A percentile compares a stretch with the other conserved stretches of the same genome.
These are phyloP conservation scores for Pythium oligandrum DNA, from an alignment of 352 stramenopile genomes.

Conservation along the genomic window DNA sequence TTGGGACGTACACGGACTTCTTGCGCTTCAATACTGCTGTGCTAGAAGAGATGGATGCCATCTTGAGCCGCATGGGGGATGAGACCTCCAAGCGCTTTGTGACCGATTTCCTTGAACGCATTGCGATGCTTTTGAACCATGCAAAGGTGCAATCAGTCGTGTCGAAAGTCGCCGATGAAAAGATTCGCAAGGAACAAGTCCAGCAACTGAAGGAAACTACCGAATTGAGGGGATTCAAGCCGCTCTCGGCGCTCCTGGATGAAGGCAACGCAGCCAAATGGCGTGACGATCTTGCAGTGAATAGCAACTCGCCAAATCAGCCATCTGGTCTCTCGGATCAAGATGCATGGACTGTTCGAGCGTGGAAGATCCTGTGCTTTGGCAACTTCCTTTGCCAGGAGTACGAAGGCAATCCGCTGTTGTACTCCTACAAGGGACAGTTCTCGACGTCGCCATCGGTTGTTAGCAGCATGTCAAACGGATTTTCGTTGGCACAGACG, in stretches of 20 bases:
- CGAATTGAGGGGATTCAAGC: slow-evolving; percentile 64
- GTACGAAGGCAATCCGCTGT: slow-evolving; percentile 52
- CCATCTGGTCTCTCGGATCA: slow-evolving; percentile 20
- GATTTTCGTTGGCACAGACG: slow-evolving; percentile 4
- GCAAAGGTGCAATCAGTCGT: slow-evolving; percentile 30
- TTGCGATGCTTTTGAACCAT: slow-evolving; percentile 62
- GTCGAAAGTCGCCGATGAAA: slow-evolving; percentile 14
- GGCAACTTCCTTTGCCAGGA: slow-evolving; percentile 51
- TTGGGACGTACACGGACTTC: slow-evolving; percentile 69
- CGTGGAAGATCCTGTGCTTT: slow-evolving; percentile 62
- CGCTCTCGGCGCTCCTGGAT: slow-evolving; percentile 31
- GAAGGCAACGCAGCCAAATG: slow-evolving; percentile 17
- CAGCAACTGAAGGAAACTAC: slow-evolving; percentile 67
- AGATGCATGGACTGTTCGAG: slow-evolving; percentile 45
- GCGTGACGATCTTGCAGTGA: slow-evolving; percentile 19
- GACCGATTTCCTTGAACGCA: slow-evolving; percentile 34
- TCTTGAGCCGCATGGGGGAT: slow-evolving; percentile 19
- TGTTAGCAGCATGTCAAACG: slow-evolving; percentile 16
- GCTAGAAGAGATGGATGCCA: slow-evolving; percentile 35
- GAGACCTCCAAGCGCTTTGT: slow-evolving; percentile 22
- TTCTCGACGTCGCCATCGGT: slow-evolving; percentile 27
- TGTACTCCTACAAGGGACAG: slow-evolving; percentile 40
- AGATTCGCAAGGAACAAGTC: slow-evolving; percentile 29
- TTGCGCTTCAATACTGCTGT: slow-evolving; percentile 42
- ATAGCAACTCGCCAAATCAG: slow-evolving; percentile 3